Evolutionary conservation across 257 asterid species (phyloP), one percentile per base, ranked within the genome.

Genomic region (Thymus mandschuricus): DNA sequence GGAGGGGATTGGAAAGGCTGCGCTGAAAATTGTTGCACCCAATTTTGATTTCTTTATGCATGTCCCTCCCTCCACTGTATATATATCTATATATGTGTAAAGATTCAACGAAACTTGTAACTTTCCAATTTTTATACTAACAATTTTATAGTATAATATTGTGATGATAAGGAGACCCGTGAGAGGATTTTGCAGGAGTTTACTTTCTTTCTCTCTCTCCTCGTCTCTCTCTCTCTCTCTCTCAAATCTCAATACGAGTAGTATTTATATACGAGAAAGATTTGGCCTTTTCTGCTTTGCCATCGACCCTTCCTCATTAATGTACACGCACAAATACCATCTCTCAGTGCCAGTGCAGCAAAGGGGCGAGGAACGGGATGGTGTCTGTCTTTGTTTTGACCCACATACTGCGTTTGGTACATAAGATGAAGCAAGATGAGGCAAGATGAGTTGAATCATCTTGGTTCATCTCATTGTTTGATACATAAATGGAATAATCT

Each of bases 31-130:
- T 52, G 30, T 60, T 13, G 30, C 33, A 31, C 55, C 67, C n/a
- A 34, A 43, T 50, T 46, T 27, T 59, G 51, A 35, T 50, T 66
- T 66, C 8, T 52, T 12, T 31, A 60, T 72, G 78, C 75, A 66
- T 71, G 70, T 38, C 40, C 4, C 3, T 35, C 41, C 21, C 6
- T 50, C 21, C 6, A 10, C 44, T 10, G 46, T 27, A 5, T 35
- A 3, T 9, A 4, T 35, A 3, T 43, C 0, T 64, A 64, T 57
- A 49, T 54, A 49, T 15, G 6, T 4, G 6, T 3, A 38, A 40
- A 10, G 43, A 10, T 35, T 1, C 2, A n/a, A 43, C 57, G 41
- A 56, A 35, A 6, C 34, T 4, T 38, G 4, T 38, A 38, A 21
- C 1, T 35, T 35, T 35, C 5, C 40, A 35, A 35, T 35, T 35